Evolutionary conservation across 2,329 filamentous ascomycete species (phyloP).

Genomic region (Fusarium succisae): DNA sequence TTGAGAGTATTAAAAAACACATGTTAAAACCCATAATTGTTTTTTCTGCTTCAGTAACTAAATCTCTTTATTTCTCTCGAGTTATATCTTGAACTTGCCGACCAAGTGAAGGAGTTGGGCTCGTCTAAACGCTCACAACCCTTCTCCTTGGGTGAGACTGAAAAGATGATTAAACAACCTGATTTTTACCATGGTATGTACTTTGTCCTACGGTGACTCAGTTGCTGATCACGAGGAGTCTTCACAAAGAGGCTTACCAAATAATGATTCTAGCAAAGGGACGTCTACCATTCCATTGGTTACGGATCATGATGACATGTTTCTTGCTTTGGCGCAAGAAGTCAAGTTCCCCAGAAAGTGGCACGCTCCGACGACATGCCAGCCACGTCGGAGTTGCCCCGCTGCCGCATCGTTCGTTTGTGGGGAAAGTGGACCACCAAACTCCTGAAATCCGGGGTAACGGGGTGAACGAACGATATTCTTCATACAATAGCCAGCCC

Average conservation of each 20-base stretch:
- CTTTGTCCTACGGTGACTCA: accelerated
- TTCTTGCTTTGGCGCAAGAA: too few relatives aligned
- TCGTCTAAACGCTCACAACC: too few relatives aligned
- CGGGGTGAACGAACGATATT: neutral
- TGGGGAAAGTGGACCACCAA: neutral
- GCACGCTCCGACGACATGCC: neutral
- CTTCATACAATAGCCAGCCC: neutral
- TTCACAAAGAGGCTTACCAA: too few relatives aligned
- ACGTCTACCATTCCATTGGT: neutral
- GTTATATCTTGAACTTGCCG: accelerated
- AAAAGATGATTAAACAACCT: too few relatives aligned
- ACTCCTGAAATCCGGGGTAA: neutral
- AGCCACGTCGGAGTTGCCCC: neutral
- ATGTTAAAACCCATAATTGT: too few relatives aligned
- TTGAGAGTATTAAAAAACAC: neutral
- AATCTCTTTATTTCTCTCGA: accelerated
- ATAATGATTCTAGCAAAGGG: accelerated
- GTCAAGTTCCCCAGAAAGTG: neutral
- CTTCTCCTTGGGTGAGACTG: too few relatives aligned
- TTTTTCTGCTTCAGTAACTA: too few relatives aligned
- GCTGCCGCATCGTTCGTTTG: neutral
- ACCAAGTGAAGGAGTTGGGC: too few relatives aligned
- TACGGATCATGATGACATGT: accelerated
- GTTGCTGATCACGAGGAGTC: too few relatives aligned
- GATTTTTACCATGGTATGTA: accelerated